These are phyloP conservation scores for Tylopilus sp. DNA, from an alignment of 1,284 basidiomycete species.

Conservation along the genomic window DNA sequence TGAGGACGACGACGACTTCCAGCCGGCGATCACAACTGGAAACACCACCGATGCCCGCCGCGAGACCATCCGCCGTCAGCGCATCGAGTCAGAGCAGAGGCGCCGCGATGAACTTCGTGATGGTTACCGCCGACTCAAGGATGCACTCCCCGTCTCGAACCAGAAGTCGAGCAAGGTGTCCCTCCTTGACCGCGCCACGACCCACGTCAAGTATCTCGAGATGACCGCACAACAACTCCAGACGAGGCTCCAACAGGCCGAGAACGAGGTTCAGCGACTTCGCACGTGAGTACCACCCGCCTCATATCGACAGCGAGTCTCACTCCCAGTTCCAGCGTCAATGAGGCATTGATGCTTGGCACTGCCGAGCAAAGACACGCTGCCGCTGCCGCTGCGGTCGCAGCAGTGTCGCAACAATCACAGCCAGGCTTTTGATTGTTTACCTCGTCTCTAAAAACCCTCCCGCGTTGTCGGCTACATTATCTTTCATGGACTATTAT, in stretches of 20 bases:
- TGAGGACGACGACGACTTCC: slow-evolving; percentile 62
- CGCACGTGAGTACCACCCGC: slow-evolving; percentile 43
- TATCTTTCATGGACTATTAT: slow-evolving; percentile 40
- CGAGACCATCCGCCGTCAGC: slow-evolving; percentile 80
- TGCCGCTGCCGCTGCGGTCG: slow-evolving; percentile 53
- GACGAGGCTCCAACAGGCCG: slow-evolving; percentile 67
- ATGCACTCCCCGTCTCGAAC: slow-evolving; percentile 77
- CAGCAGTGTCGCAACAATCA: slow-evolving; percentile 45
- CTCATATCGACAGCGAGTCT: slow-evolving; percentile 2
- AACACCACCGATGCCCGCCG: slow-evolving; percentile 58
- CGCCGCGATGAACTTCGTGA: slow-evolving; percentile 83
- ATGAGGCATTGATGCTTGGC: slow-evolving; percentile 81
- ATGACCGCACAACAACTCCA: slow-evolving; percentile 69
- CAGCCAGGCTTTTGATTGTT: slow-evolving; percentile 47
- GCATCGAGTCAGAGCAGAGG: slow-evolving; percentile 84
- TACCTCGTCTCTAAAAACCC: slow-evolving; percentile 20
- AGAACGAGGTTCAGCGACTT: slow-evolving; percentile 72
- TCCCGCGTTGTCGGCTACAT: slow-evolving; percentile 30
- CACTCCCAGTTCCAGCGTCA: slow-evolving; percentile 47
- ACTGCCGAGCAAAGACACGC: slow-evolving; percentile 68
- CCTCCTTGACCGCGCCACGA: slow-evolving; percentile 78
- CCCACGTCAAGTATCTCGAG: slow-evolving; percentile 77
- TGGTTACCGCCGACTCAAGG: slow-evolving; percentile 82
- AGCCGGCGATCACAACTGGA: slow-evolving; percentile 43
- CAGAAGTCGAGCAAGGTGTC: slow-evolving; percentile 88